Conservation (phyloP, 2,329 filamentous ascomycete genomes). For the Huntiella omanensis region DNA sequence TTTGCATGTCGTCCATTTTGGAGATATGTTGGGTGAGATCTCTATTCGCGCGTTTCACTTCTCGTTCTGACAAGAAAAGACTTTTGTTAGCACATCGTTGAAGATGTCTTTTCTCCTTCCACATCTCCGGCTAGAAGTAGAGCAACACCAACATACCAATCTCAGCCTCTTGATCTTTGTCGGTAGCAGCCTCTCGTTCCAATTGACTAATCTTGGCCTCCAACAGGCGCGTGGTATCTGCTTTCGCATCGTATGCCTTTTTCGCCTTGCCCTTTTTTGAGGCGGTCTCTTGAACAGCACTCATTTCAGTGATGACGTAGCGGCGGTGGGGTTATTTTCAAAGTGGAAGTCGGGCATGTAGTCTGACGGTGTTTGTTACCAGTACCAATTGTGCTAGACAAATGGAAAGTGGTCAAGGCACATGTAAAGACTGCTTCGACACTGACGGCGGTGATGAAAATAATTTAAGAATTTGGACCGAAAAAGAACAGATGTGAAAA, state of each 20-base stretch:
- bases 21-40: conserved; percentile 76
- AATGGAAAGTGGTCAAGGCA: too few species aligned
- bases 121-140: background rate
- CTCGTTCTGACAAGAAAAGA: conserved; percentile 43
- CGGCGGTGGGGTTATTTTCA: too few species aligned
- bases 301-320: background rate
- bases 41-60: conserved; percentile 84
- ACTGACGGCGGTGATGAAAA: too few species aligned
- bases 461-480: too few species aligned
- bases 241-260: conserved; percentile 66
- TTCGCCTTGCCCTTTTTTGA: conserved; percentile 67
- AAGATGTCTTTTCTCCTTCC: background rate
- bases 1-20: conserved; percentile 81
- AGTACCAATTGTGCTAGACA: too few species aligned
- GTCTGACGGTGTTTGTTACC: too few species aligned
- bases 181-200: conserved; percentile 78
- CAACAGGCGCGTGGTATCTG: conserved; percentile 72
- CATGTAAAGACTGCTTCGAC: too few species aligned
- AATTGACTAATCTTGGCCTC: conserved; percentile 88
- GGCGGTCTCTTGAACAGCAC: background rate
- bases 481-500: too few species aligned
- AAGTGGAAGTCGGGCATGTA: too few species aligned
- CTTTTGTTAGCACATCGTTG: background rate
- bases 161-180: conserved; percentile 89
- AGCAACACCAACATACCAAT: conserved; percentile 45